Percentiles rank a stretch among this genome's conserved stretches.
phyloP scores from a whole-genome alignment of 257 asterid genomes.

The Nyctanthes arbortristis region DNA sequence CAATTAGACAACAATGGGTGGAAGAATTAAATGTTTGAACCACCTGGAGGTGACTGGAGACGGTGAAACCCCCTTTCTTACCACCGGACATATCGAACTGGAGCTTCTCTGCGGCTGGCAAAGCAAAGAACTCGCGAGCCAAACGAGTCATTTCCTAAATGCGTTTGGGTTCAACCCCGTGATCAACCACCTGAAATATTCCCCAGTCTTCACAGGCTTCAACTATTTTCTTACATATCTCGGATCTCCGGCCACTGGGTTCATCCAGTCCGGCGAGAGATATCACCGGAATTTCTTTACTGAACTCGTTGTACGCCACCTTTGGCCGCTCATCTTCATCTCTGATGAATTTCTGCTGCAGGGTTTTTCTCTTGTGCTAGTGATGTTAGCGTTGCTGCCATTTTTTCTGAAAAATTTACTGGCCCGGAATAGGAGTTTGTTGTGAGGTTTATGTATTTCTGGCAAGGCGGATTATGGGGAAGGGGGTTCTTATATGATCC shows the following conservation, averaged over 20 bases:
- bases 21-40: background rate
- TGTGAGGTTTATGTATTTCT: background rate
- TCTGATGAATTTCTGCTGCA: slow-evolving; percentile 55
- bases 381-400: slow-evolving; percentile 35
- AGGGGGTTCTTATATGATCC: background rate
- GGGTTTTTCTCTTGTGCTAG: slow-evolving; percentile 38
- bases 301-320: slow-evolving; percentile 68
- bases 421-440: background rate
- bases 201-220: slow-evolving; percentile 94
- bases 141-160: slow-evolving; percentile 49
- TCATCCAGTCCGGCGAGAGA: slow-evolving; percentile 62
- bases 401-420: background rate
- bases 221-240: slow-evolving; percentile 54
- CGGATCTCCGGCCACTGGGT: slow-evolving; percentile 34
- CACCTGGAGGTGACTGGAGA: slow-evolving; percentile 89
- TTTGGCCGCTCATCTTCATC: slow-evolving; percentile 92
- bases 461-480: background rate
- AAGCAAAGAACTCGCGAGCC: slow-evolving; percentile 56
- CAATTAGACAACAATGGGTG: too few relatives aligned
- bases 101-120: slow-evolving; percentile 65
- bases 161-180: slow-evolving; percentile 52
- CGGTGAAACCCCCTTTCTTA: slow-evolving; percentile 78
- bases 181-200: slow-evolving; percentile 78
- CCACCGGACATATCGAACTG: slow-evolving; percentile 80
- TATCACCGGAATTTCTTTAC: slow-evolving; percentile 81